These are phyloP conservation scores for Phytophthora chlamydospora DNA, from an alignment of 352 stramenopile genomes.

Conservation along the genomic window DNA sequence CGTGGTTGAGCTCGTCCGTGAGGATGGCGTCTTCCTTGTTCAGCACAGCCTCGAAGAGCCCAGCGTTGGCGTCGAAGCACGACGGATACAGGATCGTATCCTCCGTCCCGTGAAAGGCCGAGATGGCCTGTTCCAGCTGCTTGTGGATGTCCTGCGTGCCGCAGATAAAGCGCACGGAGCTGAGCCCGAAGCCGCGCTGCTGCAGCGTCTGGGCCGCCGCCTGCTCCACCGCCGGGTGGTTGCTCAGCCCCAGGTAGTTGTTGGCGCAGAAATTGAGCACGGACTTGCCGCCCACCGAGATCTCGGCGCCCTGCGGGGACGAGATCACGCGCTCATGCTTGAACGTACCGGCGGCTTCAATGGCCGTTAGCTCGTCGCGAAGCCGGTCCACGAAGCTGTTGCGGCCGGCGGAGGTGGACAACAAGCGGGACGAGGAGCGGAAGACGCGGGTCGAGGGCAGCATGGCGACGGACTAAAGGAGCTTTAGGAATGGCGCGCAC, in stretches of 20 bases:
- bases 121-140: constrained; percentile 88
- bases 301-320: constrained; percentile 81
- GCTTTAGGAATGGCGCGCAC: constrained; percentile 4
- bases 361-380: constrained; percentile 68
- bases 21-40: constrained; percentile 92
- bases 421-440: constrained; percentile 20
- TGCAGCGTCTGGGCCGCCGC: constrained; percentile 87
- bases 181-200: constrained; percentile 90
- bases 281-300: constrained; percentile 67
- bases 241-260: constrained; percentile 94
- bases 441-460: constrained; percentile 27
- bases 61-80: constrained; percentile 95
- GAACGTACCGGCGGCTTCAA: constrained; percentile 81
- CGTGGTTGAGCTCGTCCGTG: constrained; percentile 94
- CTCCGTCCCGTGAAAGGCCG: constrained; percentile 94
- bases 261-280: constrained; percentile 96
- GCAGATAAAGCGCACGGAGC: constrained; percentile 95
- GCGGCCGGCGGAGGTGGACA: constrained; percentile 41
- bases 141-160: constrained; percentile 96
- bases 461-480: background rate
- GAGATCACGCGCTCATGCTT: constrained; percentile 92
- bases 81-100: constrained; percentile 95
- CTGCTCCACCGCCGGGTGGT: constrained; percentile 85
- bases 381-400: constrained; percentile 83
- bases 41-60: constrained; percentile 91